Evolutionary conservation across 352 stramenopile genomes (phyloP).

Genomic region (Peronospora belbahrii): DNA sequence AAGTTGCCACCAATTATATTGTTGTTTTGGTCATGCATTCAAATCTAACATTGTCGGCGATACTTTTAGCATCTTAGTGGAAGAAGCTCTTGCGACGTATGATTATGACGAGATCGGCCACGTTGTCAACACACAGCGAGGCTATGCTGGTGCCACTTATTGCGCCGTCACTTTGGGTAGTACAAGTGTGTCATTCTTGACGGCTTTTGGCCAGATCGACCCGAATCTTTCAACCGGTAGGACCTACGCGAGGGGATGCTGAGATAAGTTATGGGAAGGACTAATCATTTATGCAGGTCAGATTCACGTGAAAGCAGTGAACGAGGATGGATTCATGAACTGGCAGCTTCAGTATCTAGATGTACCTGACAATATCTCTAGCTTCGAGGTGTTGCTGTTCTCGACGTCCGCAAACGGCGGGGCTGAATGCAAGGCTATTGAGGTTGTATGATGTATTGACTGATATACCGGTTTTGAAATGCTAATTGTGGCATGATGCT

Average conservation of each 20-base stretch:
- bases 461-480: neutral
- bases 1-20: neutral
- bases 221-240: neutral
- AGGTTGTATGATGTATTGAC: neutral
- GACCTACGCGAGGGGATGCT: neutral
- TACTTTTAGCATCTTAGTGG: neutral
- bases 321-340: neutral
- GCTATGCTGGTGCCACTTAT: neutral
- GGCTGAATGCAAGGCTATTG: conserved; percentile 7
- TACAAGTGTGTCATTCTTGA: neutral
- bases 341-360: conserved; percentile 7
- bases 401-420: conserved; percentile 4
- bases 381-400: conserved; percentile 1
- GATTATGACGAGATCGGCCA: neutral
- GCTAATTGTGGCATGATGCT: neutral
- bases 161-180: neutral
- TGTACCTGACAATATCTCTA: conserved; percentile 4
- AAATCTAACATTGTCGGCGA: neutral
- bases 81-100: neutral
- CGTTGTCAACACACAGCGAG: neutral
- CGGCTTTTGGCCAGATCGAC: neutral
- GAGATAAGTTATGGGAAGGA: neutral
- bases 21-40: neutral
- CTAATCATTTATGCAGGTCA: conserved; percentile 1
- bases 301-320: conserved; percentile 2